Conservation (phyloP, 2,329 filamentous ascomycete genomes). For the Xylariomycetidae sp. region DNA sequence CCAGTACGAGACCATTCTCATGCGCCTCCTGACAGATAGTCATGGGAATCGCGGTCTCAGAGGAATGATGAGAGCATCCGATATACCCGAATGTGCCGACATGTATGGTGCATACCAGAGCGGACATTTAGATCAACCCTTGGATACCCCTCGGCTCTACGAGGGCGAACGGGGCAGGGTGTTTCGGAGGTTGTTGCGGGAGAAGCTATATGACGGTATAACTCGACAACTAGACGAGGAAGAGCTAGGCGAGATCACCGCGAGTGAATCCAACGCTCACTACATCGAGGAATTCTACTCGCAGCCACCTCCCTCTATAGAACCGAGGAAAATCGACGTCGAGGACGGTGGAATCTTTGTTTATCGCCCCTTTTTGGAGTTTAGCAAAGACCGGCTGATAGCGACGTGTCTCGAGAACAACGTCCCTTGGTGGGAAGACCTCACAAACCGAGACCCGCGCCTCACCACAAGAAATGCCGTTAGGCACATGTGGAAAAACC, state of each 20-base stretch:
- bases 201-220: constrained; percentile 20
- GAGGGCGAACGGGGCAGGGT: constrained; percentile 10
- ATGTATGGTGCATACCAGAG: constrained; percentile 68
- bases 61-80: constrained; percentile 60
- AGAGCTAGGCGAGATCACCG: constrained; percentile 10
- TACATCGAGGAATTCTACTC: constrained; percentile 18
- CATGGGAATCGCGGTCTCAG: constrained; percentile 66
- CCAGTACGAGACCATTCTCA: constrained; percentile 82
- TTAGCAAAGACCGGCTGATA: constrained; percentile 68
- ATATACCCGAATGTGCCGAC: constrained; percentile 81
- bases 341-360: constrained; percentile 64
- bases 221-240: constrained; percentile 7
- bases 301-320: constrained; percentile 7
- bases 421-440: constrained; percentile 77
- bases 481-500: constrained; percentile 56
- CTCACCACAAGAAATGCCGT: constrained; percentile 79
- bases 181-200: constrained; percentile 15
- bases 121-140: constrained; percentile 45
- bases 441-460: constrained; percentile 73
- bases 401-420: constrained; percentile 66
- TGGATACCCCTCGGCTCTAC: constrained; percentile 31
- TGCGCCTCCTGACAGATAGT: constrained; percentile 66
- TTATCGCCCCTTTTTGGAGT: constrained; percentile 64
- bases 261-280: constrained; percentile 10
- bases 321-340: constrained; percentile 26